These are phyloP conservation scores for Przewalskia tangutica DNA, from an alignment of 257 asterid species.

Conservation along the genomic window DNA sequence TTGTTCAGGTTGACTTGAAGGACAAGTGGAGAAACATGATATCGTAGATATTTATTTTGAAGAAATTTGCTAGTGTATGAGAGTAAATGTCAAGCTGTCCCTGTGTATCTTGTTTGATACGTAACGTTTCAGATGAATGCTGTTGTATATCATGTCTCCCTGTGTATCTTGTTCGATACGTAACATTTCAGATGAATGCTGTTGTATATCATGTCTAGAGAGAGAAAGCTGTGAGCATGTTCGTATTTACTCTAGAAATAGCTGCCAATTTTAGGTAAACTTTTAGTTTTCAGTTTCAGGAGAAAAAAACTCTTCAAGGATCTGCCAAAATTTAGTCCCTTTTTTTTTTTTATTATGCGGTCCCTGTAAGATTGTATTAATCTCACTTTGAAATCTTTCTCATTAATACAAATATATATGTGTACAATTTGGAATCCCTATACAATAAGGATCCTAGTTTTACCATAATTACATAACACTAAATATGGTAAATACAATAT, in stretches of 20 bases:
- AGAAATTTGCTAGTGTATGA: not conserved
- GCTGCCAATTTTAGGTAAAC: not conserved
- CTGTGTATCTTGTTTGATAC: not conserved
- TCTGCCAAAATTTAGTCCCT: not conserved
- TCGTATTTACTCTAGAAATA: not conserved
- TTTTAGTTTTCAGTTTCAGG: not conserved
- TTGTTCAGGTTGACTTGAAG: slow-evolving; percentile 69
- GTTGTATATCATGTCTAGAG: too few species aligned
- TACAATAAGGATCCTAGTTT: too few species aligned
- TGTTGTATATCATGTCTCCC: not conserved
- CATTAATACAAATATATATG: too few species aligned
- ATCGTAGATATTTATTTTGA: slow-evolving; percentile 12
- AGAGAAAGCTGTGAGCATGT: not conserved
- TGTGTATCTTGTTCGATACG: too few species aligned
- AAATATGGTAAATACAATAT: too few species aligned
- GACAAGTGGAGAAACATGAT: slow-evolving; percentile 96
- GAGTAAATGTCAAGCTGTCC: not conserved
- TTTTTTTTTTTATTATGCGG: not conserved
- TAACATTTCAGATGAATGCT: too few species aligned
- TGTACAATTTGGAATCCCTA: too few species aligned
- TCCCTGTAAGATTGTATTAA: too few species aligned
- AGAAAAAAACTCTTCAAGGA: not conserved
- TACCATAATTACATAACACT: too few species aligned
- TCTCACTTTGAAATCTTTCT: too few species aligned
- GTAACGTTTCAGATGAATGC: not conserved